These are phyloP conservation scores for Lactifluus subvellereus DNA, from an alignment of 768 basidiomycete genomes.

Conservation along the genomic window DNA sequence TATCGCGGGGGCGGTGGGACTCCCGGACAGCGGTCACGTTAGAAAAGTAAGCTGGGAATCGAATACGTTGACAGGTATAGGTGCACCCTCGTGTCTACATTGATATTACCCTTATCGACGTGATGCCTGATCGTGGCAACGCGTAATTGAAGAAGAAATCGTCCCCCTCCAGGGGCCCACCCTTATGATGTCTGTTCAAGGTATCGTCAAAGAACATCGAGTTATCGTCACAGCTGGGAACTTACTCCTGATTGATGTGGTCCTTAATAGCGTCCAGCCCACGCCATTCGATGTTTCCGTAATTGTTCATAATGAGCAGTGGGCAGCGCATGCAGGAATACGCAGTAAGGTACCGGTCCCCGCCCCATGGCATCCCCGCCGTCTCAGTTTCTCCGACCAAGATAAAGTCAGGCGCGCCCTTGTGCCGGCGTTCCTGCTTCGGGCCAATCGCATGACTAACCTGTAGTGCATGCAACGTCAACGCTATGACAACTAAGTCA, in stretches of 20 bases:
- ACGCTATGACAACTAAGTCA: neutral
- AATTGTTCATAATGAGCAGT: neutral
- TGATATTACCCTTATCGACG: neutral
- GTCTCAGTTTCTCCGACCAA: neutral
- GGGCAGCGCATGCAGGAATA: conserved; percentile 7
- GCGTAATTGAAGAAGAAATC: conserved; percentile 6
- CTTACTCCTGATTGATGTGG: conserved; percentile 1
- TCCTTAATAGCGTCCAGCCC: neutral
- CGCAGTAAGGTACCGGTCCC: neutral
- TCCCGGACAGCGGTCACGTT: too few species aligned
- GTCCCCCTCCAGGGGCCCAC: conserved; percentile 3
- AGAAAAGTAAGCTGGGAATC: neutral
- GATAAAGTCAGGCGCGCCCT: neutral
- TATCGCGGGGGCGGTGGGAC: too few species aligned
- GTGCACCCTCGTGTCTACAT: neutral
- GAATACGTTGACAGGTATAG: neutral
- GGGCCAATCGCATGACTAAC: neutral
- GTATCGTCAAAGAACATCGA: neutral
- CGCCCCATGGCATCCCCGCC: neutral
- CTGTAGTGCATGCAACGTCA: neutral
- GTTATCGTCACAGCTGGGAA: neutral
- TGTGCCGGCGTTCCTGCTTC: neutral
- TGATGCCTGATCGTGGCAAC: neutral
- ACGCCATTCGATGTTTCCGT: neutral
- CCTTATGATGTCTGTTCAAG: neutral